Percentiles rank a stretch among this genome's conserved stretches.
These are phyloP conservation scores for Pseudozyma sp. DNA, from an alignment of 1,284 basidiomycete genomes.

Conservation along the genomic window DNA sequence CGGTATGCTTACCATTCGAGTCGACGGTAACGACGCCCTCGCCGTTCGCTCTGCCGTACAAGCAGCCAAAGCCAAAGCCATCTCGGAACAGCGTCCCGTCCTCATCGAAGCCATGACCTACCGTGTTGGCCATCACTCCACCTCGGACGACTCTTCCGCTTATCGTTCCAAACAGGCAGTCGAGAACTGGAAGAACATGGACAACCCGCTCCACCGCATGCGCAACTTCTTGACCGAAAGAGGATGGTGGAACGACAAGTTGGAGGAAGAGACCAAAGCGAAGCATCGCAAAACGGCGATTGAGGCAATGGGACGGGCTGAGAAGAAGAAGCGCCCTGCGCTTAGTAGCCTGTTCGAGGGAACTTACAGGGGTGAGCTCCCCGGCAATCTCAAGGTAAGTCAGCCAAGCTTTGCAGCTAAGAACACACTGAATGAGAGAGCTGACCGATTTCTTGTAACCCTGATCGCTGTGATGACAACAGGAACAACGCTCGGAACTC, in stretches of 20 bases:
- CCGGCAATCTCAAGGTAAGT: slow-evolving; percentile 72
- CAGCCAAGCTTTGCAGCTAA: too few species aligned
- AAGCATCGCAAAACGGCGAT: slow-evolving; percentile 80
- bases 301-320: slow-evolving; percentile 81
- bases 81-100: slow-evolving; percentile 80
- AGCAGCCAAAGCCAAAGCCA: slow-evolving; percentile 81
- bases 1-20: slow-evolving; percentile 76
- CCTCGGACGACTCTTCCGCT: slow-evolving; percentile 91
- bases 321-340: slow-evolving; percentile 78
- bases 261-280: slow-evolving; percentile 80
- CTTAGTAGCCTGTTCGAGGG: slow-evolving; percentile 86
- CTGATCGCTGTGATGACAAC: too few species aligned
- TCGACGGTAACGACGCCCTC: slow-evolving; percentile 92
- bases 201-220: slow-evolving; percentile 89
- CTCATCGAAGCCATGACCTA: slow-evolving; percentile 78
- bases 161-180: slow-evolving; percentile 72
- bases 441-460: too few species aligned
- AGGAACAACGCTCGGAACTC: slow-evolving; percentile 85
- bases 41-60: slow-evolving; percentile 85
- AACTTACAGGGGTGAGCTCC: slow-evolving; percentile 74
- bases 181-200: slow-evolving; percentile 70
- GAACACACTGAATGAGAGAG: too few species aligned
- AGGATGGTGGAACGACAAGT: slow-evolving; percentile 85
- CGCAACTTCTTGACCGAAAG: slow-evolving; percentile 78
- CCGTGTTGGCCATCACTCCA: slow-evolving; percentile 89